Conservation (phyloP, 805 yeast genomes). For the Priceomyces haplophilus region DNA sequence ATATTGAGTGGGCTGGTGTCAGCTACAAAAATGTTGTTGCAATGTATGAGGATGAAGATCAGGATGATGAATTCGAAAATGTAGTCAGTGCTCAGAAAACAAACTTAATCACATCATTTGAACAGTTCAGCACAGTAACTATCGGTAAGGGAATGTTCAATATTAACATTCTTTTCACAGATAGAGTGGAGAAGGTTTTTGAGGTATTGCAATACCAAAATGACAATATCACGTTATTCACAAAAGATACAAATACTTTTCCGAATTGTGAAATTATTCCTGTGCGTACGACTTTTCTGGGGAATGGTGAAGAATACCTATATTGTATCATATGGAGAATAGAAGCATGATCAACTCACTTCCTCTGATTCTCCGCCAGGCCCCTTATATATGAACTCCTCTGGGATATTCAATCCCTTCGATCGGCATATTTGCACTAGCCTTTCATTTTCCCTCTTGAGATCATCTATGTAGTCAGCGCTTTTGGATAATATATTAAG, state of each 20-base stretch:
- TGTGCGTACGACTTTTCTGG: slow-evolving; percentile 3
- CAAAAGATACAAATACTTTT: slow-evolving; percentile 1
- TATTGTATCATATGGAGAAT: slow-evolving; percentile 16
- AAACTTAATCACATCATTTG: slow-evolving; percentile 7
- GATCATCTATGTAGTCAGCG: slow-evolving; percentile 50
- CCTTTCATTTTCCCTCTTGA: slow-evolving; percentile 48
- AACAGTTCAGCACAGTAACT: slow-evolving; percentile 11
- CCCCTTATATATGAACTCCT: slow-evolving; percentile 31
- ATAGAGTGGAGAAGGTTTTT: slow-evolving; percentile 9
- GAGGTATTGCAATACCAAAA: slow-evolving; percentile 6
- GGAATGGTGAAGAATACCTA: slow-evolving; percentile 7
- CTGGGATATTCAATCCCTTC: slow-evolving; percentile 42
- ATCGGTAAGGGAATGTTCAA: slow-evolving; percentile 8
- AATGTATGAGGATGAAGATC: slow-evolving; percentile 43
- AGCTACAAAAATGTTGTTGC: slow-evolving; percentile 39
- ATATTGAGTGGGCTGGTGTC: slow-evolving; percentile 74
- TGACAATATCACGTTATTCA: slow-evolving; percentile 10
- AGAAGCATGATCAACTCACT: slow-evolving; percentile 9
- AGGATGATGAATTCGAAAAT: slow-evolving; percentile 16
- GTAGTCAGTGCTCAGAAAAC: not conserved
- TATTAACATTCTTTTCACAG: slow-evolving; percentile 14
- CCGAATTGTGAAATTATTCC: slow-evolving; percentile 7
- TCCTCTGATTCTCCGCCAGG: slow-evolving; percentile 14
- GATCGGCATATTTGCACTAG: slow-evolving; percentile 41
- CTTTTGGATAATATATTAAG: slow-evolving; percentile 67